Base-by-base conservation (phyloP, 2,329 filamentous ascomycete genomes). In the Colletotrichum destructivum region DNA sequence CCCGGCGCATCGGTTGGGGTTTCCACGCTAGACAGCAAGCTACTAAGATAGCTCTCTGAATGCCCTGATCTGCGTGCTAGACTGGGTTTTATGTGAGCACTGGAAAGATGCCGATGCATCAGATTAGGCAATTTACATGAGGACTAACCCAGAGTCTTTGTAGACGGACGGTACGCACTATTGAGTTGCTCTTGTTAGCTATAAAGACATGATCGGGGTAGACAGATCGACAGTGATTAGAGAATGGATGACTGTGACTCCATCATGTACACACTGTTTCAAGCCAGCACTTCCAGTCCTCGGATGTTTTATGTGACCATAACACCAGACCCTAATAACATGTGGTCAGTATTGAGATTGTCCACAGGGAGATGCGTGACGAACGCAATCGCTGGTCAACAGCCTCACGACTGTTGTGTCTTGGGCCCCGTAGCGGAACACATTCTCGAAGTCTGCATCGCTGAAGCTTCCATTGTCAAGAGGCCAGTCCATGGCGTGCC, bases 201-300 rank as follows among this genome's bases (percentile, higher is more conserved):
- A n/a, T 2, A n/a, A 4, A 38, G 4, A n/a, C 11, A 3, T 35
- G 16, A 11, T 9, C 2, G 6, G 4, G 11, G 13, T 31, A 21
- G 4, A 18, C 5, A 7, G 31, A 35, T 16, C 16, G 42, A 15
- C 13, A 16, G 42, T 16, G 16, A 44, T 5, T 4, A 2, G 11
- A 44, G 3, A 16, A 44, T 15, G 42, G 16, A 16, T 5, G 42
- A 16, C 3, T 31, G 26, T 31, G 26, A 4, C 26, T 31, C 26
- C 4, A 31, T 31, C 13, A 44, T 44, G 42, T 44, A 44, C 42
- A 16, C 16, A 44, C 42, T 16, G 42, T n/a, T 26, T 13, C 16
- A 12, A 60, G 57, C 57, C 57, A 60, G 12, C 8, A 15, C 16
- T n/a, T 26, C 57, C 57, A 60, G 40, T 60, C 57, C n/a, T 46